phyloP scores from a whole-genome alignment of 257 asterid species.

The Nicotiana paniculata region DNA sequence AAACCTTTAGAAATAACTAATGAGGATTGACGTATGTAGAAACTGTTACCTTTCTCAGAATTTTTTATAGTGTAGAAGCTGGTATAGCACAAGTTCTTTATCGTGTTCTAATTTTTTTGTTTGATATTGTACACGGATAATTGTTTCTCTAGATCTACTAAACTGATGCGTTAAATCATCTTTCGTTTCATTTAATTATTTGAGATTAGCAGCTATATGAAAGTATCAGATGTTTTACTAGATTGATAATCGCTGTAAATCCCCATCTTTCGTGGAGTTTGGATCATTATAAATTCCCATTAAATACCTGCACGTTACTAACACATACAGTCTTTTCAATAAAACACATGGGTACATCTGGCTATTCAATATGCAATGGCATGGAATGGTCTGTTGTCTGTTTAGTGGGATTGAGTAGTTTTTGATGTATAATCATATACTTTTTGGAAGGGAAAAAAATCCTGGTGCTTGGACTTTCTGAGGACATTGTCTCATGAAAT shows the following conservation, averaged over 20 bases:
- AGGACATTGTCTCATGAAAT: not conserved
- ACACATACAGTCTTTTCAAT: not conserved
- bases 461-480: not conserved
- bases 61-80: not conserved
- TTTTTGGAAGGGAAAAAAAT: not conserved
- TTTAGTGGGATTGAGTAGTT: not conserved
- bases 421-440: not conserved
- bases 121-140: not conserved
- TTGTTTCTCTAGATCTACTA: not conserved
- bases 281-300: not conserved
- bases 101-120: not conserved
- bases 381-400: not conserved
- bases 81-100: not conserved
- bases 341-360: not conserved
- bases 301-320: not conserved
- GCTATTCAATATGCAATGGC: not conserved
- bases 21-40: not conserved
- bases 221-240: not conserved
- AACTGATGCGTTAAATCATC: not conserved
- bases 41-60: not conserved
- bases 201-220: not conserved
- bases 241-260: not conserved
- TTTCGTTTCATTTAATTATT: not conserved
- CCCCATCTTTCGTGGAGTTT: not conserved
- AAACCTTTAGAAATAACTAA: slow-evolving; percentile 9